Conservation (phyloP, 2,329 filamentous ascomycete species). For the Fusarium neocosmosporiellum region DNA sequence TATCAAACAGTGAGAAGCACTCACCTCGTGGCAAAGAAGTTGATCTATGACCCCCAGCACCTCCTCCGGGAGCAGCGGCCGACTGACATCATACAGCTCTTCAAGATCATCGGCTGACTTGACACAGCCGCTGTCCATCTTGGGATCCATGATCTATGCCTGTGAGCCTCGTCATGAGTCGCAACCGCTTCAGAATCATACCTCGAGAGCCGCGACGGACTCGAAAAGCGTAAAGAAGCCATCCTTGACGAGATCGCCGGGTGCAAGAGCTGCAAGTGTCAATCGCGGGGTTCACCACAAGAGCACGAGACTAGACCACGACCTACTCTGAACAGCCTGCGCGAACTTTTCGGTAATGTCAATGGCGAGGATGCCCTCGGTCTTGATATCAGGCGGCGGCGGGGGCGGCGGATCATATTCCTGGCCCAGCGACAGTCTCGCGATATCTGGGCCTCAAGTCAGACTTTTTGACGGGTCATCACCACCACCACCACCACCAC, state of each 20-base stretch:
- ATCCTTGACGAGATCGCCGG: conserved; percentile 93
- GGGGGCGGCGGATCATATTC: conserved; percentile 43
- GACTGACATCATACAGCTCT: conserved; percentile 80
- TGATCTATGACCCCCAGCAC: conserved; percentile 95
- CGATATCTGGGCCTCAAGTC: conserved; percentile 51
- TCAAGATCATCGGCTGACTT: conserved; percentile 83
- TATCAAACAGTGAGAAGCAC: conserved; percentile 16
- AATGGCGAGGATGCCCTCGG: conserved; percentile 63
- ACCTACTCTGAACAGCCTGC: conserved; percentile 64
- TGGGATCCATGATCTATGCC: conserved; percentile 94
- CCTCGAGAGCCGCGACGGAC: conserved; percentile 87
- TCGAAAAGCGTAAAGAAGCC: conserved; percentile 94
- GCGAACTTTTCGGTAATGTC: conserved; percentile 70
- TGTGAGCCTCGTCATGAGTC: not conserved
- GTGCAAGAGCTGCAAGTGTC: conserved; percentile 70
- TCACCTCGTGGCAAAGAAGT: conserved; percentile 86
- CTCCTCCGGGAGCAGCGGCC: conserved; percentile 77
- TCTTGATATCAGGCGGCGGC: conserved; percentile 55
- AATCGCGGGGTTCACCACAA: conserved; percentile 21
- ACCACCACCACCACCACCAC: not conserved
- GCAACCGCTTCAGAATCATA: conserved; percentile 43
- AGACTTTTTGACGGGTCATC: conserved; percentile 37
- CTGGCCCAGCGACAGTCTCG: conserved; percentile 54
- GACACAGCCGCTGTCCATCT: conserved; percentile 96
- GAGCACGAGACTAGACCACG: not conserved